A percentile compares a stretch with the other conserved stretches of the same genome.
phyloP scores from a whole-genome alignment of 1,284 basidiomycete genomes.

The Schizophyllum commune region DNA sequence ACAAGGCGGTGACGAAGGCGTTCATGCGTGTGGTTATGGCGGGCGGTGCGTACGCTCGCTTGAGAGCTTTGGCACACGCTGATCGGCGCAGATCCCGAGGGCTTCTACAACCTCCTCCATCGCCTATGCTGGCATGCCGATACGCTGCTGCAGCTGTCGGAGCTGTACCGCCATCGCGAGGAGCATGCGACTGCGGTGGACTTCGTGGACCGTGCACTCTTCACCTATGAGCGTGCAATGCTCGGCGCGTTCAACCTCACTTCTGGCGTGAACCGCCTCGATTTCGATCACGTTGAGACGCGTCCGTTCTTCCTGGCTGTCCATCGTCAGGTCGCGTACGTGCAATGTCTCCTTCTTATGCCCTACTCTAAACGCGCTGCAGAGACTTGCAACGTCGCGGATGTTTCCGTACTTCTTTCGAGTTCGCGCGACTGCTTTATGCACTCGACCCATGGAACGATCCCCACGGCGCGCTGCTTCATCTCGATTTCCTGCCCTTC shows the following conservation, averaged over 20 bases:
- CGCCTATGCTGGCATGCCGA: conserved; percentile 82
- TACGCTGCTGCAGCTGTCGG: conserved; percentile 81
- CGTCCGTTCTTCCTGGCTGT: conserved; percentile 79
- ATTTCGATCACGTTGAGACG: conserved; percentile 82
- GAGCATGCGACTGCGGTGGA: conserved; percentile 82
- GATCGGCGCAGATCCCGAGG: conserved; percentile 51
- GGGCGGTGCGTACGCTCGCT: conserved; percentile 49
- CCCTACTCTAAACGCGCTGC: conserved; percentile 9
- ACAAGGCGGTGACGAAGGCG: conserved; percentile 70
- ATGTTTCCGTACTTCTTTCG: conserved; percentile 81
- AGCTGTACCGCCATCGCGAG: conserved; percentile 79
- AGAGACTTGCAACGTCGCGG: conserved; percentile 83
- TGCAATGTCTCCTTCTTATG: conserved; percentile 7
- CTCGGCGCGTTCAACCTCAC: conserved; percentile 80
- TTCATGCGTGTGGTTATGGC: conserved; percentile 77
- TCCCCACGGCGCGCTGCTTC: conserved; percentile 79
- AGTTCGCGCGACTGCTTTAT: conserved; percentile 78
- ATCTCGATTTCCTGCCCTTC: conserved; percentile 78
- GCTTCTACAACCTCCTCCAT: conserved; percentile 50
- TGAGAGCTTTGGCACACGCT: not conserved
- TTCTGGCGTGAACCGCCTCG: conserved; percentile 71
- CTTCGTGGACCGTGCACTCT: conserved; percentile 79
- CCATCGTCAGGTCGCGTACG: conserved; percentile 71
- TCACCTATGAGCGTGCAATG: conserved; percentile 84
- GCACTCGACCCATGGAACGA: conserved; percentile 78